Evolutionary conservation across 2,329 filamentous ascomycete genomes (phyloP), one percentile per base, ranked within the genome.

Genomic region (Neurospora sp.): DNA sequence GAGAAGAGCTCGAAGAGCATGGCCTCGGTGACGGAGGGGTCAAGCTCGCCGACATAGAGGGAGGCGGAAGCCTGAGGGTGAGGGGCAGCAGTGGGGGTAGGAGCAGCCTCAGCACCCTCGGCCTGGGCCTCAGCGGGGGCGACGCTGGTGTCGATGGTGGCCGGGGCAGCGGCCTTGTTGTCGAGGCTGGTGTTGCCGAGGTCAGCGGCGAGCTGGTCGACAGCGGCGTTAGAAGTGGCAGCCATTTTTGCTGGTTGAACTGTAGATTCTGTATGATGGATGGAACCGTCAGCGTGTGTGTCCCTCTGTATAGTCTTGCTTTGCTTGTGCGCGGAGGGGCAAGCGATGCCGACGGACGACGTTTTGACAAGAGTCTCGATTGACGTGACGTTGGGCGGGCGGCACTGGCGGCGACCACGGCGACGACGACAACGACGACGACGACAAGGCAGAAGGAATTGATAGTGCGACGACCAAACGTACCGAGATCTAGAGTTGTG

Each of bases 1-100:
- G 96, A 98, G 89, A 99, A 99, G 74, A 99, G 92, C 89, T 99
- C 96, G 84, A 98, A 99, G 79, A 99, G 93, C 96, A 99, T 99
- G 77, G 96, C 96, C 88, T 99, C 96, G 75, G 96, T 99, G 81
- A 99, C 96, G 73, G 93, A 96, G 77, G 93, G 90, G 82, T 99
- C 96, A 78, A 99, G 93, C 87, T 99, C 96, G 82, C 96, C 96
- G 76, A 99, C 96, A 82, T 99, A 99, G 81, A 99, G 93, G 71
- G 96, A 99, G 74, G 96, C 96, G 68, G 96, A 98, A 82, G 96
- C 95, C 81, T 93, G 92, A 79, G 94, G 92, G 80, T 92, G 91
- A 75, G 85, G 87, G 77, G 88, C 88, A 76, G 93, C 90, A 83
- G 84, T 89, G 76, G 91, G 90, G 72, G 92, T 91, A 74, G 90